Evolutionary conservation across 2,329 filamentous ascomycete genomes (phyloP).

Genomic region (Chalaropsis ovoidea): DNA sequence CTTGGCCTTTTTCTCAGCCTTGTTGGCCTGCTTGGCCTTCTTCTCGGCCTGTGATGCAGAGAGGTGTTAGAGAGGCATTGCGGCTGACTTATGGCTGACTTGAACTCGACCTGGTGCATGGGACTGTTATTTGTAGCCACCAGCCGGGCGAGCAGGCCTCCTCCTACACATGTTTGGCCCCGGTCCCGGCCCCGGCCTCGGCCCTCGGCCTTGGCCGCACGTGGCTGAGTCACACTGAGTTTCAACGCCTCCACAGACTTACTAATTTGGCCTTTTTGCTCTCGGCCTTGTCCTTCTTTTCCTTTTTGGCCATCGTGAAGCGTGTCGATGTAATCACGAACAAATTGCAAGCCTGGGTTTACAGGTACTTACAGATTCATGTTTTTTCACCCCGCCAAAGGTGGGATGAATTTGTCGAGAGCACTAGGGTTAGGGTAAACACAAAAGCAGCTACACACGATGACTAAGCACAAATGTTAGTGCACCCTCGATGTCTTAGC

Average conservation of each 20-base stretch:
- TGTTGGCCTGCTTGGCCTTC: constrained; percentile 73
- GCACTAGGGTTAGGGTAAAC: not conserved
- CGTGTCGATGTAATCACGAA: not conserved
- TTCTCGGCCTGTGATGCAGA: constrained; percentile 43
- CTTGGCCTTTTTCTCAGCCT: constrained; percentile 78
- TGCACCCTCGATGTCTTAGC: not conserved
- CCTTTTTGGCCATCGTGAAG: constrained; percentile 41
- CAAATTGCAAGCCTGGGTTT: not conserved
- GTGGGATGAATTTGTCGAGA: not conserved
- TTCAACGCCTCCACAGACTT: constrained; percentile 14
- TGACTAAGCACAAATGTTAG: not conserved
- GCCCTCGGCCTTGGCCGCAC: no score
- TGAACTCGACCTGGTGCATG: not conserved
- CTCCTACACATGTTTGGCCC: not conserved
- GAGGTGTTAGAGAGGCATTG: not conserved
- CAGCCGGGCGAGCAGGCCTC: not conserved
- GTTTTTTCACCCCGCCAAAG: not conserved
- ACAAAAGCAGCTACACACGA: not conserved
- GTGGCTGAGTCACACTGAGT: not conserved
- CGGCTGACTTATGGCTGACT: not conserved
- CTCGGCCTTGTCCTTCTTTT: constrained; percentile 37
- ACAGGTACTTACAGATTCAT: not conserved
- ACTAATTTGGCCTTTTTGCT: constrained; percentile 45
- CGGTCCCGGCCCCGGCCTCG: no score
- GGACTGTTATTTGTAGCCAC: not conserved